These are phyloP conservation scores for Solanum sejunctum DNA, from an alignment of 257 asterid genomes.

Conservation along the genomic window DNA sequence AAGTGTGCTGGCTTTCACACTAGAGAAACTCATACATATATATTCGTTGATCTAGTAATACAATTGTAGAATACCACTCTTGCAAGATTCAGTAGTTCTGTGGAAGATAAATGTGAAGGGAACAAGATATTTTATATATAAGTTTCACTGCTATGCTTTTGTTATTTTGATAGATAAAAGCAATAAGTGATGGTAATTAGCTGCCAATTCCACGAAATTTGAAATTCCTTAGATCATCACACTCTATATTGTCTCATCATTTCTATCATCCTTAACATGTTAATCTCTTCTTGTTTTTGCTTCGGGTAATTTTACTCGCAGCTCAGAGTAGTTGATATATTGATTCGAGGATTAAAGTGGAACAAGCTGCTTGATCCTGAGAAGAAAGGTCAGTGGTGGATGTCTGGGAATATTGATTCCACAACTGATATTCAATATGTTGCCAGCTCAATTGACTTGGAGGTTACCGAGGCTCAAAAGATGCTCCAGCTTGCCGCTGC, in stretches of 20 bases:
- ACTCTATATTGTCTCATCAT: not conserved
- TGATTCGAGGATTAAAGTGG: slow-evolving; percentile 77
- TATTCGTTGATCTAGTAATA: not conserved
- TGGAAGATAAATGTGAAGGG: not conserved
- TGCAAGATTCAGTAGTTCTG: not conserved
- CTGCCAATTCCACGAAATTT: not conserved
- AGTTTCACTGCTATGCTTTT: not conserved
- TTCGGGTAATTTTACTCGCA: slow-evolving; percentile 19
- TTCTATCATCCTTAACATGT: not conserved
- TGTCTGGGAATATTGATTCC: slow-evolving; percentile 50
- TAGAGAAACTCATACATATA: not conserved
- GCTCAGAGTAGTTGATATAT: slow-evolving; percentile 64
- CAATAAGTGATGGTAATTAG: not conserved
- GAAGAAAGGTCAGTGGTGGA: slow-evolving; percentile 98
- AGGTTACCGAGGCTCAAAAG: slow-evolving; percentile 63
- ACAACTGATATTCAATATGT: slow-evolving; percentile 51
- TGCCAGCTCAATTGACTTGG: slow-evolving; percentile 64
- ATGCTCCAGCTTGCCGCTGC: slow-evolving; percentile 83
- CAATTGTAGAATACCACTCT: not conserved
- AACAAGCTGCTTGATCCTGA: slow-evolving; percentile 72
- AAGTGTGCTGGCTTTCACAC: not conserved
- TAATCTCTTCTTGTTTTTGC: not conserved
- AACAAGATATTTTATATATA: not conserved
- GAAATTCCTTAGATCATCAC: not conserved
- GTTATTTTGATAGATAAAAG: not conserved